phyloP scores from a whole-genome alignment of 2,329 filamentous ascomycete species.

The Fusarium buxicola region DNA sequence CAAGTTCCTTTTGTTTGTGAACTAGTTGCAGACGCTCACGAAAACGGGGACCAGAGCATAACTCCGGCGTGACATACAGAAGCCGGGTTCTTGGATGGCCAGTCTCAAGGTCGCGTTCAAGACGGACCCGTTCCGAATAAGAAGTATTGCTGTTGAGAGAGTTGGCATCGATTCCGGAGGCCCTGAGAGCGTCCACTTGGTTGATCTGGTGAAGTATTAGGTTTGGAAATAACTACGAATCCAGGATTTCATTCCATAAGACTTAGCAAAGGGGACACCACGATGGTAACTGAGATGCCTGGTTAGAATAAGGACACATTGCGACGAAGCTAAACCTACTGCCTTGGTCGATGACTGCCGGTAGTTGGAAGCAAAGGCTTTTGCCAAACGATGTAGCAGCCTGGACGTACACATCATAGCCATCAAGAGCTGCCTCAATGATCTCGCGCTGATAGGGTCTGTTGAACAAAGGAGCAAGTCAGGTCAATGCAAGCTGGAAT shows the following conservation, averaged over 20 bases:
- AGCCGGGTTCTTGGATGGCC: constrained; percentile 86
- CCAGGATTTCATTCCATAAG: constrained; percentile 74
- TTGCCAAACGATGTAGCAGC: constrained; percentile 93
- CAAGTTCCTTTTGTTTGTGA: constrained; percentile 84
- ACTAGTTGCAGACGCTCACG: constrained; percentile 79
- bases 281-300: constrained; percentile 77
- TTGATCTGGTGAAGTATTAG: constrained; percentile 72
- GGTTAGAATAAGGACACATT: constrained; percentile 30
- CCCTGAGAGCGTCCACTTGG: constrained; percentile 84
- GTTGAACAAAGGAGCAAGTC: constrained; percentile 8
- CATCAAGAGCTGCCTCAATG: constrained; percentile 81
- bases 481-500: background rate
- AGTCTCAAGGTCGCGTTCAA: constrained; percentile 85
- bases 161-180: constrained; percentile 80
- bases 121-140: constrained; percentile 70
- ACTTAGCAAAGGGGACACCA: constrained; percentile 88
- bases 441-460: constrained; percentile 90
- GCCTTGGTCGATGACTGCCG: constrained; percentile 87
- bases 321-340: constrained; percentile 64
- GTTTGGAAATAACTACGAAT: constrained; percentile 1
- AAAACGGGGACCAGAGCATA: constrained; percentile 82
- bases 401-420: constrained; percentile 93
- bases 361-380: constrained; percentile 91
- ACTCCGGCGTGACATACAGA: constrained; percentile 93
- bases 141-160: constrained; percentile 89